Base-by-base conservation (phyloP, 2,329 filamentous ascomycete species). In the Aspergillus bombycis region DNA sequence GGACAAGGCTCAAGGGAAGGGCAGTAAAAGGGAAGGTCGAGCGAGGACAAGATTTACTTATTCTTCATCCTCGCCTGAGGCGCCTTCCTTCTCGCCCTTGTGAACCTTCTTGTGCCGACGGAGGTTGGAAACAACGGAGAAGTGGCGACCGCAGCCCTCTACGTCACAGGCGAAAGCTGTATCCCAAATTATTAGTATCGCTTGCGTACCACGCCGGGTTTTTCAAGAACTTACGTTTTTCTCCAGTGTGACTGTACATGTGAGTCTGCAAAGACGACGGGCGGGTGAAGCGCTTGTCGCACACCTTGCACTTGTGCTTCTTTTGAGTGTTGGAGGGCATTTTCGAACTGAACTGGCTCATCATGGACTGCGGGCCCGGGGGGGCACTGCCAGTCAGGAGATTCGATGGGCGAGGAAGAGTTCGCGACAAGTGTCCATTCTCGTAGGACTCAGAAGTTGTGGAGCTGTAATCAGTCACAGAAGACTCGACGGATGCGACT, bases 291-390 rank as follows among this genome's bases (percentile, higher is more conserved):
- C 94, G 89, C 86, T 98, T 97, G 80, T 97, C 94, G 83, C 94
- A 98, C 64, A 98, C 92, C 82, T 97, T 97, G 87, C 94, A 98
- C 84, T 97, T 97, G 83, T 98, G 95, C 85, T 98, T 98, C 88
- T 98, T 98, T 77, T 97, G 93, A 11, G 94, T 95, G 81, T 93
- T 97, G 21, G 92, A 94, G 0, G 93, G 94, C 58, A 97, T 90
- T 81, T 97, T 97, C 67, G 94, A 97, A 80, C 92, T 97, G 82
- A 98, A 98, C 73, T 96, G 94, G 58, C 93, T 89, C 95, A 99
- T 99, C 93, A 99, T 97, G 0, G 94, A 96, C 75, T 96, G 92
- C 1, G 93, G 94, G 21, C 93, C 93, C 1, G 93, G 93, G 1
- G 93, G 92, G 36, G 89, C 85, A 62, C 85, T 88, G 50, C 82